Conservation (phyloP, 176 grass and related monocot genomes). For the Hyparrhenia diplandra region DNA sequence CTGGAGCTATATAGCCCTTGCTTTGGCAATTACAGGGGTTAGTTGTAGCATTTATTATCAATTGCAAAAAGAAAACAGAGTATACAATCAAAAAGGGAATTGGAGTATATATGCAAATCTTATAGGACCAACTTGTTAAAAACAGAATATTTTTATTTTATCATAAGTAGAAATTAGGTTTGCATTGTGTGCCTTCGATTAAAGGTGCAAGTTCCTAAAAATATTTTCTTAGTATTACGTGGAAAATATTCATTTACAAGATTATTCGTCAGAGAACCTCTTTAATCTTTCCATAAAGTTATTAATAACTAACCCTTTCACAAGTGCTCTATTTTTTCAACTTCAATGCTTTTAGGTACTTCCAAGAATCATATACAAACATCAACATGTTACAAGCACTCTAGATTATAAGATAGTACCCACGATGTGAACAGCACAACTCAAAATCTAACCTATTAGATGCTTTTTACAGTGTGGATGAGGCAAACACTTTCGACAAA, state of each 20-base stretch:
- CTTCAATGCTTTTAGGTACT: no score
- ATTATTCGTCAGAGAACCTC: neutral
- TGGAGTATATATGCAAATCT: constrained; percentile 27
- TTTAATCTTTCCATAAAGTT: neutral
- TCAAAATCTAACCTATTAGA: no score
- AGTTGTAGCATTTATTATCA: neutral
- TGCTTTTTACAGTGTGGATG: no score
- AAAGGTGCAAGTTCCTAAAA: neutral
- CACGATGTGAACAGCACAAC: no score
- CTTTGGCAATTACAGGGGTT: neutral
- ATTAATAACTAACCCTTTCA: neutral
- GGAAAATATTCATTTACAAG: neutral
- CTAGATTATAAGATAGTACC: no score
- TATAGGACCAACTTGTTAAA: neutral
- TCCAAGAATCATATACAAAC: no score
- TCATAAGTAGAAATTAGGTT: neutral
- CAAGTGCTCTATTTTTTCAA: neutral
- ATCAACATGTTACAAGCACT: no score
- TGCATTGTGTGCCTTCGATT: neutral
- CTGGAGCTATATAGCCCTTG: neutral
- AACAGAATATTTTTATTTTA: neutral
- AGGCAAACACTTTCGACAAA: no score
- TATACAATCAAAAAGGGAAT: constrained; percentile 10
- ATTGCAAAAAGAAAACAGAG: neutral
- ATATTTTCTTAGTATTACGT: neutral